These are phyloP conservation scores for Daldinia loculata DNA, from an alignment of 495 filamentous ascomycete genomes.

Conservation along the genomic window DNA sequence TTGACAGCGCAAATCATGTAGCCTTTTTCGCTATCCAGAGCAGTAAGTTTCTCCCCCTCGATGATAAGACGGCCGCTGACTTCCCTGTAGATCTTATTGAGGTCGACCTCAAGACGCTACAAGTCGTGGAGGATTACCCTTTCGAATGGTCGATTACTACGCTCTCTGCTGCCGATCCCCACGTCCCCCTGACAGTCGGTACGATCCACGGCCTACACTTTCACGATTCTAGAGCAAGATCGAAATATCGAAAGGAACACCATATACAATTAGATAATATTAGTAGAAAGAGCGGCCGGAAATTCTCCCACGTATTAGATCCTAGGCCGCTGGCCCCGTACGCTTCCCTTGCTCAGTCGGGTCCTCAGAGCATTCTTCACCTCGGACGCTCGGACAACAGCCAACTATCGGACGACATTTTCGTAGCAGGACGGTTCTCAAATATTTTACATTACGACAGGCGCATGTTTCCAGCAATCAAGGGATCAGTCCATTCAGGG, in stretches of 20 bases:
- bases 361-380: slow-evolving; percentile 84
- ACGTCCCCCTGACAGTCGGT: slow-evolving; percentile 83
- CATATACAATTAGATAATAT: slow-evolving; percentile 49
- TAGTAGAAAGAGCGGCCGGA: slow-evolving; percentile 42
- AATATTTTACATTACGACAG: slow-evolving; percentile 91
- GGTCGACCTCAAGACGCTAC: slow-evolving; percentile 81
- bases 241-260: slow-evolving; percentile 29
- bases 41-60: slow-evolving; percentile 52
- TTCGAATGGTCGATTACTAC: slow-evolving; percentile 87
- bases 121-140: slow-evolving; percentile 71
- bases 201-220: slow-evolving; percentile 85
- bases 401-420: slow-evolving; percentile 69
- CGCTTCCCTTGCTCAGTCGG: slow-evolving; percentile 80
- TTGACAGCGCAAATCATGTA: slow-evolving; percentile 73
- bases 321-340: slow-evolving; percentile 62
- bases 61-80: slow-evolving; percentile 37
- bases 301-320: slow-evolving; percentile 47
- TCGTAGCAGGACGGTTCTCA: slow-evolving; percentile 88
- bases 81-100: slow-evolving; percentile 69
- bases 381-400: slow-evolving; percentile 64
- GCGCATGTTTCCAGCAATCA: slow-evolving; percentile 81
- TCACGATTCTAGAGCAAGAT: slow-evolving; percentile 72
- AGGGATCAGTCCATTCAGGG: slow-evolving; percentile 82
- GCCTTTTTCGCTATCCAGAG: slow-evolving; percentile 83
- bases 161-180: slow-evolving; percentile 76